Conservation (phyloP, 495 filamentous ascomycete species). For the Venustampulla echinocandica region DNA sequence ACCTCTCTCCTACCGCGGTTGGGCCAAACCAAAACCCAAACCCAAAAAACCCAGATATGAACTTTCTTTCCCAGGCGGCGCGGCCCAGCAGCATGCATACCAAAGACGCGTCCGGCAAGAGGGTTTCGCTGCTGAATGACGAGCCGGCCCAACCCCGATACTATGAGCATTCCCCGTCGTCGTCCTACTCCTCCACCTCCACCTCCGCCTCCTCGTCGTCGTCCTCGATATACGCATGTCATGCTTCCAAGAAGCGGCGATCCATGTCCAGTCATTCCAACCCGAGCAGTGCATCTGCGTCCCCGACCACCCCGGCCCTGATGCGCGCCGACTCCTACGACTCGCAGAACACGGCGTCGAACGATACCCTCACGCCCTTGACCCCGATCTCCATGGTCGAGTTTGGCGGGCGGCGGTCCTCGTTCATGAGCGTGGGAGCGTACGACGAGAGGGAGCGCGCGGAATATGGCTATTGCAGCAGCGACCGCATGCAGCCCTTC, state of each 20-base stretch:
- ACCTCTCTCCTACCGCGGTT: no score
- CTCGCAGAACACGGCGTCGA: constrained; percentile 41
- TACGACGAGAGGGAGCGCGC: constrained; percentile 10
- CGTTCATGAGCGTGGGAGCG: constrained; percentile 6
- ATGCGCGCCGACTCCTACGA: constrained; percentile 46
- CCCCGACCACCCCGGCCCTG: constrained; percentile 40
- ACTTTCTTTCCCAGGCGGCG: no score
- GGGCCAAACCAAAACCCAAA: no score
- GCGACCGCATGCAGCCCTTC: constrained; percentile 3
- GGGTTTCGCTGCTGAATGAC: constrained; percentile 47
- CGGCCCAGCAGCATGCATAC: constrained; percentile 35
- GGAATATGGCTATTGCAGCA: constrained; percentile 4
- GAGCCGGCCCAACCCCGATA: constrained; percentile 23
- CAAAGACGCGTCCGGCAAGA: constrained; percentile 39
- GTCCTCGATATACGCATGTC: background rate
- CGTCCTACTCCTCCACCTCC: background rate
- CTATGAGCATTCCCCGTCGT: no score
- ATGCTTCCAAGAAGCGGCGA: constrained; percentile 15
- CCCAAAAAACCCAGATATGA: no score
- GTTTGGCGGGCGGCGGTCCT: constrained; percentile 23
- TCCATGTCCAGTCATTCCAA: constrained; percentile 25
- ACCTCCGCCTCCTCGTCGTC: background rate
- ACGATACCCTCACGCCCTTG: constrained; percentile 38
- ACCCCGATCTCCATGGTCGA: constrained; percentile 33
- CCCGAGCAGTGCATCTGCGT: constrained; percentile 25